These are phyloP conservation scores for Boletus subcaerulescens DNA, from an alignment of 768 basidiomycete species.

Conservation along the genomic window DNA sequence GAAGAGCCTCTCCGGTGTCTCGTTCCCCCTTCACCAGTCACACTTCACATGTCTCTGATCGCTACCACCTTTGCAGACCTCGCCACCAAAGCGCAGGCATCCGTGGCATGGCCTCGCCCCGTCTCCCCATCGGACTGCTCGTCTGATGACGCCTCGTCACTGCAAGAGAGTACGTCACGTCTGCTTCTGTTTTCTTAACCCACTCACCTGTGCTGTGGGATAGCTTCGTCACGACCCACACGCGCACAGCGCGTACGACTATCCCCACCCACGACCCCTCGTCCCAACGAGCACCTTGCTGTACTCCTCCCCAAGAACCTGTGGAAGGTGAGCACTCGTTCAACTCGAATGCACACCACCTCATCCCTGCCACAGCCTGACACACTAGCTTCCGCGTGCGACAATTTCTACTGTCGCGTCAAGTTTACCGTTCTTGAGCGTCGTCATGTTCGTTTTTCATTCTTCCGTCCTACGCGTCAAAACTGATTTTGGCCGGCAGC, in stretches of 20 bases:
- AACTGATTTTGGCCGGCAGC: slow-evolving; percentile 41
- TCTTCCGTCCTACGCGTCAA: not conserved
- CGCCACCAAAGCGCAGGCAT: slow-evolving; percentile 26
- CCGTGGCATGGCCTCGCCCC: slow-evolving; percentile 7
- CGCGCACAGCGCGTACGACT: slow-evolving; percentile 17
- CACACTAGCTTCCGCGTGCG: slow-evolving; percentile 57
- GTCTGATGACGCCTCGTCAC: not conserved
- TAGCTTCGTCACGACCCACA: slow-evolving; percentile 25
- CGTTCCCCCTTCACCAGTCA: slow-evolving; percentile 5
- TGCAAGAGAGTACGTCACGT: slow-evolving; percentile 15
- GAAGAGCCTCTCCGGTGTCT: slow-evolving; percentile 1
- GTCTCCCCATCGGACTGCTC: too few relatives aligned
- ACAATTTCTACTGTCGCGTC: slow-evolving; percentile 68
- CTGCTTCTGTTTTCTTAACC: not conserved
- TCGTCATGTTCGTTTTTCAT: slow-evolving; percentile 56
- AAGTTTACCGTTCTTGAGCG: slow-evolving; percentile 69
- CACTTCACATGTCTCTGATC: slow-evolving; percentile 31
- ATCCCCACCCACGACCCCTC: slow-evolving; percentile 20
- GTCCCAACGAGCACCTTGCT: slow-evolving; percentile 70
- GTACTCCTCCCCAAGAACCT: slow-evolving; percentile 65
- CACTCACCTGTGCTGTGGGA: not conserved
- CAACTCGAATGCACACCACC: not conserved
- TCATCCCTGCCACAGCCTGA: slow-evolving; percentile 50
- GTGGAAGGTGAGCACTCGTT: slow-evolving; percentile 60
- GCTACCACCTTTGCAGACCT: slow-evolving; percentile 25